These are phyloP conservation scores for Penicillium thymicola DNA, from an alignment of 2,329 filamentous ascomycete genomes.

Conservation along the genomic window DNA sequence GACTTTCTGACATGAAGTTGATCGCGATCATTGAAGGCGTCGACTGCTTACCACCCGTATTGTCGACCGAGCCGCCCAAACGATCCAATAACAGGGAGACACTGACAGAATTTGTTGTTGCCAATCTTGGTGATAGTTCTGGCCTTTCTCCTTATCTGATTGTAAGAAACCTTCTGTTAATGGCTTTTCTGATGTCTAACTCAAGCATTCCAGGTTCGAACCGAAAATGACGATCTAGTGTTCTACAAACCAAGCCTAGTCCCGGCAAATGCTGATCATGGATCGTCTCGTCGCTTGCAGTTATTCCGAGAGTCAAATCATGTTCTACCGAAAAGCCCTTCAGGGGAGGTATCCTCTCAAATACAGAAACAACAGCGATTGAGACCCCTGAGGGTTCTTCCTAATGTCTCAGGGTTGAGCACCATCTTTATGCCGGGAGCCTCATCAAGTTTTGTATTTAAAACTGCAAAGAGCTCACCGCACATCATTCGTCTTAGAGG, in stretches of 20 bases:
- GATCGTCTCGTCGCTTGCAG: conserved; percentile 48
- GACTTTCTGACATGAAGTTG: conserved; percentile 69
- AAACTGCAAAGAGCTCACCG: conserved; percentile 72
- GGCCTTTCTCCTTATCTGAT: conserved; percentile 74
- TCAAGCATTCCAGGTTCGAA: conserved; percentile 60
- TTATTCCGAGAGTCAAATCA: conserved; percentile 75
- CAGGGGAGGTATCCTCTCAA: conserved; percentile 49
- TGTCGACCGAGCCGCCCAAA: conserved; percentile 69
- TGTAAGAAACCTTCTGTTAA: conserved; percentile 49
- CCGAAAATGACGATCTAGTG: conserved; percentile 74
- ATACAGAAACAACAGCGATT: conserved; percentile 29
- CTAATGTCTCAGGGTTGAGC: conserved; percentile 67
- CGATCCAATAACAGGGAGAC: conserved; percentile 69
- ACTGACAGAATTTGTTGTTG: conserved; percentile 75
- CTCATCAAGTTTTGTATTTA: conserved; percentile 78
- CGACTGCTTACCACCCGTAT: conserved; percentile 69
- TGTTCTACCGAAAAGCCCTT: conserved; percentile 58
- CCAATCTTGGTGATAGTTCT: conserved; percentile 75
- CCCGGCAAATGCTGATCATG: conserved; percentile 13
- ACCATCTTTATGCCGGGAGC: conserved; percentile 78
- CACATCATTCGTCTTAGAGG: conserved; percentile 71
- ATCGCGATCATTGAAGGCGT: conserved; percentile 74
- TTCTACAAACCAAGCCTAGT: conserved; percentile 77
- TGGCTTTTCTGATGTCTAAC: conserved; percentile 1
- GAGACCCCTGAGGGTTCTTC: conserved; percentile 45